Base-by-base conservation (phyloP, 148 eudicot genomes). In the Persicaria maculosa region DNA sequence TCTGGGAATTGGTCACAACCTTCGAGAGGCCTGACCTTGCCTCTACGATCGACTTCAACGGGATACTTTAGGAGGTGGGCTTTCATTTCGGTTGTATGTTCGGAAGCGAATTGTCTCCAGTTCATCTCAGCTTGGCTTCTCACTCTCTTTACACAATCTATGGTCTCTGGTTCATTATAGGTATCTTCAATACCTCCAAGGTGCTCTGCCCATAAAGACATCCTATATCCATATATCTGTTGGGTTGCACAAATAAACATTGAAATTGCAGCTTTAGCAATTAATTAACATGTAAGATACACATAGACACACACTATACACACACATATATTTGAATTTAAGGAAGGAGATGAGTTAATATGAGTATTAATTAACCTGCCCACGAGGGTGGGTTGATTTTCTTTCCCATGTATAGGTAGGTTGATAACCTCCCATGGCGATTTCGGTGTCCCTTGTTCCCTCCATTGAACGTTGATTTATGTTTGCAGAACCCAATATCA, bases 351-450 rank as follows among this genome's bases (percentile, higher is more conserved):
- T 25, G 44, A 61, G 11, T 62, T 31, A 36, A 36, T 62, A 8
- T 25, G 44, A 62, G 45, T 2, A 0, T 22, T 22, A 22, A 46
- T 0, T 82, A 79, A 95, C 98, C 96, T 95, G 96, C 64, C 97
- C 97, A 10, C 14, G 82, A 14, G 98, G 98, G 74, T 82, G 80
- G 45, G 82, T 83, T 47, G 76, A 78, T 72, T 87, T 90, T 74
- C 80, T 86, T 50, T 92, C 96, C 96, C 96, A 95, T 5, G 98
- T 92, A 81, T 95, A 85, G 69, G 74, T 79, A 72, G 99, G 99
- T 76, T 95, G 99, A 81, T 95, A 95, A 9, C 93, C 96, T 72
- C 99, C 99, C 99, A 95, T 95, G 47, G 99, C 99, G 79, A 95
- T 95, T 86, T 95, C 99, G 1, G 99, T 92, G 85, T 95, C 99